phyloP scores from a whole-genome alignment of 805 yeast species.

The Osmozyma mogii region DNA sequence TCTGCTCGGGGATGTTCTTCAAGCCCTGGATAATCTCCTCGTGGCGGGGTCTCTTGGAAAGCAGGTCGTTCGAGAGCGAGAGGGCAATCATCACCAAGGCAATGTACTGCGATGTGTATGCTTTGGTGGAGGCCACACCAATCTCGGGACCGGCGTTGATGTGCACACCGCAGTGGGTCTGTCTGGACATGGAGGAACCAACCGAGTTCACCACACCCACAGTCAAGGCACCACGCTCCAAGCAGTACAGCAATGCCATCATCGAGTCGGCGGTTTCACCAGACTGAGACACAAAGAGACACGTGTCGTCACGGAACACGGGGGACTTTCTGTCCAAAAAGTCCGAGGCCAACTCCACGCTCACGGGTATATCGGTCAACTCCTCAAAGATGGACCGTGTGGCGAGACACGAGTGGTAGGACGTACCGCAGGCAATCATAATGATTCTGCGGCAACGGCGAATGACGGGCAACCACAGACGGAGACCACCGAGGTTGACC shows the following conservation, averaged over 20 bases:
- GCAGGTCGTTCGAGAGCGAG: conserved; percentile 86
- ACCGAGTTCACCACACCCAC: conserved; percentile 97
- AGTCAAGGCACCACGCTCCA: conserved; percentile 94
- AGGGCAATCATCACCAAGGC: conserved; percentile 96
- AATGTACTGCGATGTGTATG: conserved; percentile 96
- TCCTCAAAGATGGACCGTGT: conserved; percentile 96
- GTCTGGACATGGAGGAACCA: conserved; percentile 94
- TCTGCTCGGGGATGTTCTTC: conserved; percentile 76
- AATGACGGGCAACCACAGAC: conserved; percentile 75
- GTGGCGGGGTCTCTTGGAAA: conserved; percentile 71
- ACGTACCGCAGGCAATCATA: conserved; percentile 99
- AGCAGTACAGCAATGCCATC: conserved; percentile 89
- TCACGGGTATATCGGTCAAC: conserved; percentile 87
- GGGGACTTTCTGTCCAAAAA: conserved; percentile 92
- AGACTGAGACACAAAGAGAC: conserved; percentile 95
- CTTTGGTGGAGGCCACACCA: conserved; percentile 98
- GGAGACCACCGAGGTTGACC: conserved; percentile 85
- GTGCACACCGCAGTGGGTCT: conserved; percentile 98
- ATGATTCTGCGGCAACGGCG: conserved; percentile 92
- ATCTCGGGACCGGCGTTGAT: conserved; percentile 99
- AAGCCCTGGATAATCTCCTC: conserved; percentile 81
- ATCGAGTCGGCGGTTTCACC: conserved; percentile 99
- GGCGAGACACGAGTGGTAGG: conserved; percentile 96
- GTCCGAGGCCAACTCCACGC: conserved; percentile 90
- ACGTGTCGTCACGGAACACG: conserved; percentile 96